A percentile compares a stretch with the other conserved stretches of the same genome.
phyloP scores from a whole-genome alignment of 108 stramenopile species.

The Cyclotella distinguenda region DNA sequence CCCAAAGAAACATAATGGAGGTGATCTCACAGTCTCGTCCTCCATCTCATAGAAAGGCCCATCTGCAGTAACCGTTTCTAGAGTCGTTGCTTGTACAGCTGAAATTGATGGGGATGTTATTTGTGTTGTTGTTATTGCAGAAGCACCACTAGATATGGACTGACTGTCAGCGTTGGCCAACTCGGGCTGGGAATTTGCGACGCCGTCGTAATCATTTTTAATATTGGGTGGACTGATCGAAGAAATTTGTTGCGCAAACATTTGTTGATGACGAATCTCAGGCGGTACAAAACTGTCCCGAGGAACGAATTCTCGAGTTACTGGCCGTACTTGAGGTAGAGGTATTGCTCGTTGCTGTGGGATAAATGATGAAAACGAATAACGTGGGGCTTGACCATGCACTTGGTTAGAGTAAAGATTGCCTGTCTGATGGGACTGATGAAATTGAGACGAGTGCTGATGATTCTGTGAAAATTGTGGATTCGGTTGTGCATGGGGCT shows the following conservation, averaged over 20 bases:
- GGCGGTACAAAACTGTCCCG: slow-evolving; percentile 5
- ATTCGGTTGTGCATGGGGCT: too few relatives aligned
- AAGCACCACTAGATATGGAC: background rate
- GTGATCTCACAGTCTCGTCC: slow-evolving; percentile 30
- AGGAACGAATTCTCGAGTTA: slow-evolving; percentile 13
- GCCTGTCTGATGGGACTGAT: slow-evolving; percentile 1
- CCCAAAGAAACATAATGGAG: background rate
- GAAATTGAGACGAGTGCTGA: slow-evolving; percentile 16
- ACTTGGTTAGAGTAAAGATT: background rate
- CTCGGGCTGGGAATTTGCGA: too few relatives aligned
- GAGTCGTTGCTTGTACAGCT: background rate
- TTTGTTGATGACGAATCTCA: slow-evolving; percentile 8
- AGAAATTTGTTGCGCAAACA: background rate
- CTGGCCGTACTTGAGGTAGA: slow-evolving; percentile 10
- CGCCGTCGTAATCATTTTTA: background rate
- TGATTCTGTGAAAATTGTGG: slow-evolving; percentile 25
- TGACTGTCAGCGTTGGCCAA: too few relatives aligned
- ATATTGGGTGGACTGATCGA: background rate
- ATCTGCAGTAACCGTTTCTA: slow-evolving; percentile 18
- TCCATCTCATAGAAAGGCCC: slow-evolving; percentile 25
- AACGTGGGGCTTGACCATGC: background rate
- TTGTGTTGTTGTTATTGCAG: background rate
- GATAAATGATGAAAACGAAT: slow-evolving; percentile 3
- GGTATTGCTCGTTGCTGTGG: slow-evolving; percentile 1
- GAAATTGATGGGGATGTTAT: slow-evolving; percentile 1